phyloP scores from a whole-genome alignment of 805 yeast genomes.

The Nakazawaea holstii region DNA sequence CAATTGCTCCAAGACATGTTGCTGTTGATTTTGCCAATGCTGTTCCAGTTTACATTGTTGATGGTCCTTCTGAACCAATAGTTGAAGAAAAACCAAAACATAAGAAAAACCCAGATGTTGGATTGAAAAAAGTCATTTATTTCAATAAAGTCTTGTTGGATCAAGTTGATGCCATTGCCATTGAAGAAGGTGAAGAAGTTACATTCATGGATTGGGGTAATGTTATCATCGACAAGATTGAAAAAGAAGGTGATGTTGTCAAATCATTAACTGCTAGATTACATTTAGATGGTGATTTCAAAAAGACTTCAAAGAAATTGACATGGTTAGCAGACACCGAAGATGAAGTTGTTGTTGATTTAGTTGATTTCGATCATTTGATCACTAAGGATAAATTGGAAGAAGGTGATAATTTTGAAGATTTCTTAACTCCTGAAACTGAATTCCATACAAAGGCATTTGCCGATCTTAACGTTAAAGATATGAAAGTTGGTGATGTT shows the following conservation, averaged over 20 bases:
- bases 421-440: constrained; percentile 82
- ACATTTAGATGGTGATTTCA: constrained; percentile 94
- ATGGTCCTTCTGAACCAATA: constrained; percentile 60
- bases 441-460: constrained; percentile 74
- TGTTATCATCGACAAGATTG: constrained; percentile 67
- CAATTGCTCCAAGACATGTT: constrained; percentile 92
- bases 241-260: constrained; percentile 53
- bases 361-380: constrained; percentile 90
- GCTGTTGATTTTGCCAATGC: constrained; percentile 64
- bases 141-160: constrained; percentile 66
- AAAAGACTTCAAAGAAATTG: constrained; percentile 88
- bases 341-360: constrained; percentile 66
- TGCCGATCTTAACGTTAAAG: constrained; percentile 75
- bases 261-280: constrained; percentile 68
- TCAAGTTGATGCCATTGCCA: constrained; percentile 71
- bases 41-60: constrained; percentile 61
- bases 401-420: constrained; percentile 90
- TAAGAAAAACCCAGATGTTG: constrained; percentile 91
- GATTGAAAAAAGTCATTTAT: constrained; percentile 72
- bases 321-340: constrained; percentile 90
- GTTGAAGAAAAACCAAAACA: constrained; percentile 83
- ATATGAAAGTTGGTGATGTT: constrained; percentile 78
- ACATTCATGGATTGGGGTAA: constrained; percentile 99
- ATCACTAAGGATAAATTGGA: constrained; percentile 93
- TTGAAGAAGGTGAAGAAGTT: constrained; percentile 80